Evolutionary conservation across 352 stramenopile genomes (phyloP).

Genomic region (Phytophthora citrophthora): DNA sequence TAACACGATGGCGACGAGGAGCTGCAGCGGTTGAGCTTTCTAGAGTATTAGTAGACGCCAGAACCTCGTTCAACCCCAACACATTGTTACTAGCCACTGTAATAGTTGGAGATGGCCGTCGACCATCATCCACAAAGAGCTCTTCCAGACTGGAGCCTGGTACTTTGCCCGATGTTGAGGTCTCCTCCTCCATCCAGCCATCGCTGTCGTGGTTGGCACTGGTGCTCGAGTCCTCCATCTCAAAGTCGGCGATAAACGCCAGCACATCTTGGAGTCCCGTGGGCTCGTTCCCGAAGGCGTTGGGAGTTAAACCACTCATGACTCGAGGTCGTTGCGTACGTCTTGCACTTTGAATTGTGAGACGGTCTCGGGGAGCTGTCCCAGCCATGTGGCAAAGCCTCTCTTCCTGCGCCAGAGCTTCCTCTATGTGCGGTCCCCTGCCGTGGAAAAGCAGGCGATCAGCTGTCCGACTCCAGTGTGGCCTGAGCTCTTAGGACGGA

Average conservation of each 20-base stretch:
- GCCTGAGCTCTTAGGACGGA: conserved; percentile 5
- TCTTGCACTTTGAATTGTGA: conserved; percentile 29
- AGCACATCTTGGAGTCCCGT: conserved; percentile 33
- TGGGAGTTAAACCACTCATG: conserved; percentile 30
- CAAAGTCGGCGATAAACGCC: conserved; percentile 39
- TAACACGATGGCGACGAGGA: conserved; percentile 23
- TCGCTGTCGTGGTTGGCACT: conserved; percentile 7
- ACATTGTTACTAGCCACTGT: not conserved
- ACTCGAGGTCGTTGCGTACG: not conserved
- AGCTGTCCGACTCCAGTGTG: conserved; percentile 2
- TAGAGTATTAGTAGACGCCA: not conserved
- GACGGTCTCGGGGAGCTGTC: conserved; percentile 8
- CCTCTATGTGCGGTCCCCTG: not conserved
- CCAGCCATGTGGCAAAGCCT: conserved; percentile 22
- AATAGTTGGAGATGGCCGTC: conserved; percentile 5
- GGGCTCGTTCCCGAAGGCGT: conserved; percentile 10
- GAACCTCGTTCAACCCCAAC: too few species aligned
- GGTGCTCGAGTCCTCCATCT: conserved; percentile 26
- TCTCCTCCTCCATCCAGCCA: conserved; percentile 13
- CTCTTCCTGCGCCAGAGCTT: not conserved
- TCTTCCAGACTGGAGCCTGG: conserved; percentile 4
- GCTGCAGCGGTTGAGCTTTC: not conserved
- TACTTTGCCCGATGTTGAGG: not conserved
- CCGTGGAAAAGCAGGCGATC: conserved; percentile 10
- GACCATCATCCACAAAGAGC: not conserved